Evolutionary conservation across 495 filamentous ascomycete species (phyloP).

Genomic region (Saxispiralis lemnorum): DNA sequence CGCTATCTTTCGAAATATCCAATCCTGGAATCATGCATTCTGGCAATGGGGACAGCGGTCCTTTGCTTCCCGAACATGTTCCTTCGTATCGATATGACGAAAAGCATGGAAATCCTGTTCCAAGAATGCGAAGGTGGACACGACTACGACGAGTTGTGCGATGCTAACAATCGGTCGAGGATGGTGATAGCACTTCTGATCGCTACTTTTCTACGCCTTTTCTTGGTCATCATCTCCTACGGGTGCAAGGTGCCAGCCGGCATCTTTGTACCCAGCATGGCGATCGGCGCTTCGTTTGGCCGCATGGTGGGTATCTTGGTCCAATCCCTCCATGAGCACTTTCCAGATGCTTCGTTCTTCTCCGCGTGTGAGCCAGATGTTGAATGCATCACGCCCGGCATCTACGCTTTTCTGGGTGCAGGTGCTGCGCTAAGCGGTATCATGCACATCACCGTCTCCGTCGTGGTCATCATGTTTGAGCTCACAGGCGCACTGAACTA

Average conservation of each 20-base stretch:
- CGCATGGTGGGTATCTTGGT: conserved; percentile 88
- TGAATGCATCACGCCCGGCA: conserved; percentile 92
- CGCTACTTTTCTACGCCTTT: conserved; percentile 63
- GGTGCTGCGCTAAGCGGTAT: conserved; percentile 92
- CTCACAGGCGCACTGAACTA: conserved; percentile 88
- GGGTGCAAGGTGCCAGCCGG: conserved; percentile 96
- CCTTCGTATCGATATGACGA: conserved; percentile 92
- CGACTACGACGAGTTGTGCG: conserved; percentile 84
- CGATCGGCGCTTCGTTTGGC: conserved; percentile 85
- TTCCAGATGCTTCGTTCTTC: conserved; percentile 70
- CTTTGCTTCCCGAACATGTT: conserved; percentile 95
- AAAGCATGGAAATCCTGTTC: conserved; percentile 97
- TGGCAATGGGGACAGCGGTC: conserved; percentile 69
- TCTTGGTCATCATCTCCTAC: conserved; percentile 89
- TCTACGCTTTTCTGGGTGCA: conserved; percentile 87
- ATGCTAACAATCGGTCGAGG: conserved; percentile 50
- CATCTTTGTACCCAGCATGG: conserved; percentile 97
- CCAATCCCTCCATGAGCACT: conserved; percentile 68
- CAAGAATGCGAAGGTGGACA: conserved; percentile 83
- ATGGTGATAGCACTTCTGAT: conserved; percentile 66
- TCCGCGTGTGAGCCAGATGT: conserved; percentile 73
- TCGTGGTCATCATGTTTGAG: conserved; percentile 98
- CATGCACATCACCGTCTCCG: conserved; percentile 92
- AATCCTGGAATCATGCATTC: conserved; percentile 68
- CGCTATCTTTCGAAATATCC: conserved; percentile 77